phyloP scores from a whole-genome alignment of 2,329 filamentous ascomycete species.

The Epichloe uncinata region DNA sequence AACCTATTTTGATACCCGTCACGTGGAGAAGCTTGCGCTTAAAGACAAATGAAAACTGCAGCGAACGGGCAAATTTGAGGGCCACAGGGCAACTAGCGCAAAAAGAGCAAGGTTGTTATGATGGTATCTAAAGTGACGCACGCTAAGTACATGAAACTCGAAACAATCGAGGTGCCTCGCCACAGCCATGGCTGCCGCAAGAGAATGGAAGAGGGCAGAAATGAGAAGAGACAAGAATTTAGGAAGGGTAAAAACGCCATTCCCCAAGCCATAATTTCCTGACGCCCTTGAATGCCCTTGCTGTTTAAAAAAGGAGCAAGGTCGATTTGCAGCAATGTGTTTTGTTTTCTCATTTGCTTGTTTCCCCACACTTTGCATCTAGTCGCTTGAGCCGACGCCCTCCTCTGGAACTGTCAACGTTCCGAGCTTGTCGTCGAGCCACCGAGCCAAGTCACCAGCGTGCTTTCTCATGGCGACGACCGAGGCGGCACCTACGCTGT shows the following conservation, averaged over 20 bases:
- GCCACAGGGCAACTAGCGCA: no score
- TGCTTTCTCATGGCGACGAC: conserved; percentile 40
- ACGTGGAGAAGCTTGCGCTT: no score
- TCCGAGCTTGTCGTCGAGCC: conserved; percentile 47
- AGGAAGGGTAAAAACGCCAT: background rate
- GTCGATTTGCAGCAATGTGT: background rate
- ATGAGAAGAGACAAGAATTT: background rate
- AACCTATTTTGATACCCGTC: no score
- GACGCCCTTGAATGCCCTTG: conserved; percentile 2
- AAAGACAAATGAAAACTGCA: no score
- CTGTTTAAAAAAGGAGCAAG: background rate
- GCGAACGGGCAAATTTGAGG: no score
- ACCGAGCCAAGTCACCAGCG: conserved; percentile 44
- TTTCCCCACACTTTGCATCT: background rate
- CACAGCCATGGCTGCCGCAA: no score
- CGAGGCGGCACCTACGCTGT: conserved; percentile 28
- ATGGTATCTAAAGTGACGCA: conserved; percentile 1
- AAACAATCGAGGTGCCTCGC: no score
- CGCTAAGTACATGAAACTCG: background rate
- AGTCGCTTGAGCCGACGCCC: conserved; percentile 22
- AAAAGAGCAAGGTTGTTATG: background rate
- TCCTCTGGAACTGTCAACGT: conserved; percentile 40
- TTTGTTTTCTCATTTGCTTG: background rate
- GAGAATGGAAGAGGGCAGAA: background rate
- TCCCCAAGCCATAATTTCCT: background rate